Percentiles rank a stretch among this genome's conserved stretches.
Evolutionary conservation across 202 grass and related monocot genomes (phyloP).

Genomic region (Schoenoplectus tabernaemontani): DNA sequence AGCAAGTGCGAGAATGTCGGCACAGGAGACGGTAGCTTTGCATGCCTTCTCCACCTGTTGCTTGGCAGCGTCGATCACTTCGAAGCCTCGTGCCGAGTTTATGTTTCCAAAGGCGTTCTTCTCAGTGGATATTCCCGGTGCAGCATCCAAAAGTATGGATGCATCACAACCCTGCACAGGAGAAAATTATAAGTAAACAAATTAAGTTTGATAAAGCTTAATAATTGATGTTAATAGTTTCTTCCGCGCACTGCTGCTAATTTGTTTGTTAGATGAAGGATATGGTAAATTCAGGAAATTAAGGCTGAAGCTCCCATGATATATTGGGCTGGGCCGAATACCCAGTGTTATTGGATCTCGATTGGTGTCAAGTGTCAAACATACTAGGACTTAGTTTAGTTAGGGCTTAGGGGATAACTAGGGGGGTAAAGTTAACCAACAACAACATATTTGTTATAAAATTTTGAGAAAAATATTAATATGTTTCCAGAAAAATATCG

Average conservation of each 20-base stretch:
- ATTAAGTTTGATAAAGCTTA: not conserved
- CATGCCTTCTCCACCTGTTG: slow-evolving; percentile 18
- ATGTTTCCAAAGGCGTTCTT: slow-evolving; percentile 30
- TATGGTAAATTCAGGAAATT: not conserved
- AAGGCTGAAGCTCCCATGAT: too few species aligned
- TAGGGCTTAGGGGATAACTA: too few species aligned
- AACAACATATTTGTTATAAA: too few species aligned
- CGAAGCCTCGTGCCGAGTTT: slow-evolving; percentile 33
- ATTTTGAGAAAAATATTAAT: too few species aligned
- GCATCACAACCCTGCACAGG: slow-evolving; percentile 33
- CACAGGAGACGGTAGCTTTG: slow-evolving; percentile 30
- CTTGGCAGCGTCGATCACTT: slow-evolving; percentile 31
- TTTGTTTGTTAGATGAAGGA: not conserved
- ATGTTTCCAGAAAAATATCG: too few species aligned
- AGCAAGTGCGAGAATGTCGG: slow-evolving; percentile 31
- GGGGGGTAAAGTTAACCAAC: too few species aligned
- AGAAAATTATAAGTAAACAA: not conserved
- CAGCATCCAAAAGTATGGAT: slow-evolving; percentile 35
- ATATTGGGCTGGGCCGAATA: not conserved
- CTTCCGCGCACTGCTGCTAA: not conserved
- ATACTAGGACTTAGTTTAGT: too few species aligned
- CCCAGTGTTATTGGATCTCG: not conserved
- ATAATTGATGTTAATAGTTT: not conserved
- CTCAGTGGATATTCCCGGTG: slow-evolving; percentile 21
- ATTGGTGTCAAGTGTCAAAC: not conserved